Conservation (phyloP, 768 basidiomycete genomes). For the Fomitopsis serialis region DNA sequence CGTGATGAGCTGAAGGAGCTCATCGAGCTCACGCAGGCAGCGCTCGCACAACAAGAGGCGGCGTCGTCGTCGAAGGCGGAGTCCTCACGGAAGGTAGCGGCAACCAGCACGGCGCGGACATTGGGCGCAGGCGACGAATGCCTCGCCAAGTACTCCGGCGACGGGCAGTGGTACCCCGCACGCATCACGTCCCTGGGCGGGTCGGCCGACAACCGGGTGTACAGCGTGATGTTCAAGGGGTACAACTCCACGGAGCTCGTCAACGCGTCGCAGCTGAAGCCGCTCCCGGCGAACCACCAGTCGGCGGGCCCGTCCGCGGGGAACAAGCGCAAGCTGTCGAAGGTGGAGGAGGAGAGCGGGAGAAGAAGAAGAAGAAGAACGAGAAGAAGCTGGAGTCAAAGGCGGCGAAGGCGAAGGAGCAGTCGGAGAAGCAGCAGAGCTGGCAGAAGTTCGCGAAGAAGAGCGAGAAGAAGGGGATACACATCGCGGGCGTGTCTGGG, state of each 20-base stretch:
- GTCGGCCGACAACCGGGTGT: slow-evolving; percentile 74
- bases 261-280: slow-evolving; percentile 64
- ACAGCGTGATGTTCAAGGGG: slow-evolving; percentile 86
- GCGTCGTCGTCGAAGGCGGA: slow-evolving; percentile 59
- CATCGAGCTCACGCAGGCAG: slow-evolving; percentile 71
- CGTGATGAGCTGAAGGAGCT: slow-evolving; percentile 78
- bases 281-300: slow-evolving; percentile 52
- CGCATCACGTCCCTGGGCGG: slow-evolving; percentile 83
- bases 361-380: slow-evolving; percentile 90
- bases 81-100: slow-evolving; percentile 45
- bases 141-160: slow-evolving; percentile 79
- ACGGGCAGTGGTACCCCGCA: slow-evolving; percentile 85
- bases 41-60: slow-evolving; percentile 62
- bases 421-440: slow-evolving; percentile 72
- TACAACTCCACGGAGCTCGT: slow-evolving; percentile 90
- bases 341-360: slow-evolving; percentile 81
- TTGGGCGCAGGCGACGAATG: slow-evolving; percentile 85
- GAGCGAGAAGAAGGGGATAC: slow-evolving; percentile 86
- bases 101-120: slow-evolving; percentile 42
- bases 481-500: slow-evolving; percentile 83
- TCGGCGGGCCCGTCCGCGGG: slow-evolving; percentile 32
- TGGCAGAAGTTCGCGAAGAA: slow-evolving; percentile 98
- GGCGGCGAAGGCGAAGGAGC: slow-evolving; percentile 86
- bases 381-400: slow-evolving; percentile 86
- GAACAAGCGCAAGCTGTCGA: slow-evolving; percentile 73